Evolutionary conservation across 1,284 basidiomycete species (phyloP), one percentile per base, ranked within the genome.

Genomic region (Rhodotorula sp.): DNA sequence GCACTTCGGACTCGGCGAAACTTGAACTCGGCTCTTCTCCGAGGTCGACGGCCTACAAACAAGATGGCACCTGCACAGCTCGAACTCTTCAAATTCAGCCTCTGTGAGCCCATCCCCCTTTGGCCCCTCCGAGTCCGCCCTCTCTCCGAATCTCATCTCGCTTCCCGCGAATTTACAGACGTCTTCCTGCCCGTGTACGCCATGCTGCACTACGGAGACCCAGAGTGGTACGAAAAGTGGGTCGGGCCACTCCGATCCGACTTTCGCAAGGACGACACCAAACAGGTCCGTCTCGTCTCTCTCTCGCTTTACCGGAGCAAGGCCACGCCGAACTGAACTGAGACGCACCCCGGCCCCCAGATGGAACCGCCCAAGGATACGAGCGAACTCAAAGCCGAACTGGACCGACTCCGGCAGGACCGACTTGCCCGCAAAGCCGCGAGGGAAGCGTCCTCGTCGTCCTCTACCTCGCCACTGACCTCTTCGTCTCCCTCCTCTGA

Each of bases 201-300:
- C 57, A 82, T 82, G 81, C 75, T 82, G 7, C 81, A 82, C 68
- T 82, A 80, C 63, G 81, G 81, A 20, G 78, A 80, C 62, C 79
- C 79, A 3, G 77, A 80, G 8, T 82, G 79, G 79, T 82, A 82
- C 72, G 69, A 77, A 29, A 61, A 71, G 7, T 73, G 81, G 61
- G 80, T 82, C n/a, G 70, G 78, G 3, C 81, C 81, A 3, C 43
- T 72, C 23, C 65, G 75, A 18, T 47, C 61, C 15, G 54, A 31
- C 21, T 76, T 62, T 64, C 48, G 70, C 23, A 64, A 66, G 47
- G 70, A 69, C 49, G 64, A 76, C 34, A 51, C 64, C 48, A 63
- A 62, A 39, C 75, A 76, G 70, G 75, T 76, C 21, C 62, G 74
- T 31, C 29, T 23, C 12, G 16, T 29, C 31, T 48, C 34, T 46